Evolutionary conservation across 2,329 filamentous ascomycete species (phyloP).

Genomic region (Microthyrium microscopicum): DNA sequence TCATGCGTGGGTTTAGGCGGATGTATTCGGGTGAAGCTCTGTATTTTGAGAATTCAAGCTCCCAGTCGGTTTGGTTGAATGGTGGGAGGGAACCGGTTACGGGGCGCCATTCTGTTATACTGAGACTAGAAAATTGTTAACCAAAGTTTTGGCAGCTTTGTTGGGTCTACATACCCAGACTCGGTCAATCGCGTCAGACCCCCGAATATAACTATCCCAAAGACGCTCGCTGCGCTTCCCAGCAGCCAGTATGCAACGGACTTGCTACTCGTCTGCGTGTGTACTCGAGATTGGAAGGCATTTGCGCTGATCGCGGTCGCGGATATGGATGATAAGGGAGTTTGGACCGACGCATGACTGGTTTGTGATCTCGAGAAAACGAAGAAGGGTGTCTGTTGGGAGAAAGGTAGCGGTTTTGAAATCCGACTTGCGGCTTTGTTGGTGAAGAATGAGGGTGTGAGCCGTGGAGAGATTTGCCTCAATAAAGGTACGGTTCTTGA

Average conservation of each 20-base stretch:
- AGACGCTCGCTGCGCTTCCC: conserved; percentile 80
- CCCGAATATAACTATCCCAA: conserved; percentile 91
- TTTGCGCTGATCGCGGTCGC: neutral
- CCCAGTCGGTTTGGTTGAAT: conserved; percentile 64
- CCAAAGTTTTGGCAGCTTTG: neutral
- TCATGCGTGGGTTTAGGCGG: conserved; percentile 85
- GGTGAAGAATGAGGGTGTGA: conserved; percentile 20
- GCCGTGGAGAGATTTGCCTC: conserved; percentile 21
- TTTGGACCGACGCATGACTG: conserved; percentile 5
- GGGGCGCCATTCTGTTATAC: conserved; percentile 97
- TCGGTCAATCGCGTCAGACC: conserved; percentile 88
- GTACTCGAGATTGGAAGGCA: neutral
- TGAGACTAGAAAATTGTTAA: conserved; percentile 44
- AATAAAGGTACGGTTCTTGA: no score
- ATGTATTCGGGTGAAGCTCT: conserved; percentile 83
- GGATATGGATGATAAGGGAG: conserved; percentile 3
- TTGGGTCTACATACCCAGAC: conserved; percentile 48
- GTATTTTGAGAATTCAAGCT: conserved; percentile 86
- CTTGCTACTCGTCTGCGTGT: conserved; percentile 52
- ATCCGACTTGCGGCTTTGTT: conserved; percentile 14
- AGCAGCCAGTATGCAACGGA: conserved; percentile 82
- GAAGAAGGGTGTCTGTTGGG: conserved; percentile 11
- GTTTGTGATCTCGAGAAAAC: conserved; percentile 3
- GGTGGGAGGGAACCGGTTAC: conserved; percentile 87
- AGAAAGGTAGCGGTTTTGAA: conserved; percentile 2